phyloP scores from a whole-genome alignment of 441 rosid genomes.

The Pelargonium citronellum region DNA sequence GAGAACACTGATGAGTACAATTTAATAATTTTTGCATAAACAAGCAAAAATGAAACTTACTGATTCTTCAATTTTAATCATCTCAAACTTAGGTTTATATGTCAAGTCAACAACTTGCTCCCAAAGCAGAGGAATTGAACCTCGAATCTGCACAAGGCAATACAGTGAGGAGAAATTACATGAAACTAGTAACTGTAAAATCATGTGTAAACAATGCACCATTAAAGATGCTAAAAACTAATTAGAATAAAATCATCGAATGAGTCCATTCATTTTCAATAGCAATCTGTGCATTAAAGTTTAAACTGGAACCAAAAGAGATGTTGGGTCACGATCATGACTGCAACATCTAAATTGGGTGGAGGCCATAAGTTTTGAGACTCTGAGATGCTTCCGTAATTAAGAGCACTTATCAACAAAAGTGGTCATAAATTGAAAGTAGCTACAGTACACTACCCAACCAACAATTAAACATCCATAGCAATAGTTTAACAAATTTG shows the following conservation, averaged over 20 bases:
- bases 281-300: not conserved
- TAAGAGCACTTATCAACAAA: not conserved
- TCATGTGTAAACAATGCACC: not conserved
- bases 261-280: not conserved
- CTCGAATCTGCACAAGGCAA: slow-evolving; percentile 55
- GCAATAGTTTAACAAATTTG: no score
- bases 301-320: not conserved
- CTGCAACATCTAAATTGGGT: not conserved
- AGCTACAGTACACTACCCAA: no score
- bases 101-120: slow-evolving; percentile 72
- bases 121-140: slow-evolving; percentile 84
- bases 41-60: slow-evolving; percentile 41
- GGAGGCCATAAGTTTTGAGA: not conserved
- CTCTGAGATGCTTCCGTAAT: not conserved
- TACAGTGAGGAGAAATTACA: slow-evolving; percentile 10
- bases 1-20: not conserved
- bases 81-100: slow-evolving; percentile 82
- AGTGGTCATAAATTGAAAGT: no score
- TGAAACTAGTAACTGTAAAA: slow-evolving; percentile 7
- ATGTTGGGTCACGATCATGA: not conserved
- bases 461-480: no score
- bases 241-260: not conserved
- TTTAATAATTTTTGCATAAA: not conserved
- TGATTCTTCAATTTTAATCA: slow-evolving; percentile 80
- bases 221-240: slow-evolving; percentile 7